phyloP scores from a whole-genome alignment of 805 yeast genomes.

The Nakazawaea ernobii region DNA sequence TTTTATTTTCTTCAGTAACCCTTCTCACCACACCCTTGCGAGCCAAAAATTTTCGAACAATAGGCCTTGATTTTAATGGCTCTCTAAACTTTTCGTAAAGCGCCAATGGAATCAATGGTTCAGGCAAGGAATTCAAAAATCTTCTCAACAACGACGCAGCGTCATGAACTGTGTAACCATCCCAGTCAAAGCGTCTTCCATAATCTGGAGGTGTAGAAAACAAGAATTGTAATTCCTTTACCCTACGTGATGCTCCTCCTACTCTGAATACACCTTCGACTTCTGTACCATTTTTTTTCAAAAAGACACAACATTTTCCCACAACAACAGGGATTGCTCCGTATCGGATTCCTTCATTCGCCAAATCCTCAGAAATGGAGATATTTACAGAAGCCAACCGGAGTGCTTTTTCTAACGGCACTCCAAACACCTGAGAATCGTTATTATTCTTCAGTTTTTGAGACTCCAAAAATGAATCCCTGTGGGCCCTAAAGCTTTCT shows the following conservation, averaged over 20 bases:
- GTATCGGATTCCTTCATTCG: constrained; percentile 64
- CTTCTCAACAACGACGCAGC: constrained; percentile 89
- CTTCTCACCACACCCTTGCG: constrained; percentile 40
- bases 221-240: constrained; percentile 75
- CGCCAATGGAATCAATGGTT: constrained; percentile 80
- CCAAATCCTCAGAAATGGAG: constrained; percentile 49
- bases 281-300: constrained; percentile 71
- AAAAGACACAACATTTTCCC: constrained; percentile 88
- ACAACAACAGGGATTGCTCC: constrained; percentile 90
- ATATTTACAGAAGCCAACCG: constrained; percentile 73
- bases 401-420: constrained; percentile 65
- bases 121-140: constrained; percentile 81
- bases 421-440: constrained; percentile 68
- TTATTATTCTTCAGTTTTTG: constrained; percentile 37
- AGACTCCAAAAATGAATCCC: constrained; percentile 42
- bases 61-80: constrained; percentile 62
- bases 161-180: constrained; percentile 92
- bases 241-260: constrained; percentile 85
- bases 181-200: constrained; percentile 87
- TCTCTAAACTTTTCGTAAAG: constrained; percentile 73
- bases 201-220: constrained; percentile 87
- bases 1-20: constrained; percentile 15
- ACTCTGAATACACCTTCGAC: constrained; percentile 92
- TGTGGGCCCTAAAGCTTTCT: constrained; percentile 34
- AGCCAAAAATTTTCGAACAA: constrained; percentile 61